Evolutionary conservation across 2,329 filamentous ascomycete genomes (phyloP), one percentile per base, ranked within the genome.

Genomic region (Aphanocladium album): DNA sequence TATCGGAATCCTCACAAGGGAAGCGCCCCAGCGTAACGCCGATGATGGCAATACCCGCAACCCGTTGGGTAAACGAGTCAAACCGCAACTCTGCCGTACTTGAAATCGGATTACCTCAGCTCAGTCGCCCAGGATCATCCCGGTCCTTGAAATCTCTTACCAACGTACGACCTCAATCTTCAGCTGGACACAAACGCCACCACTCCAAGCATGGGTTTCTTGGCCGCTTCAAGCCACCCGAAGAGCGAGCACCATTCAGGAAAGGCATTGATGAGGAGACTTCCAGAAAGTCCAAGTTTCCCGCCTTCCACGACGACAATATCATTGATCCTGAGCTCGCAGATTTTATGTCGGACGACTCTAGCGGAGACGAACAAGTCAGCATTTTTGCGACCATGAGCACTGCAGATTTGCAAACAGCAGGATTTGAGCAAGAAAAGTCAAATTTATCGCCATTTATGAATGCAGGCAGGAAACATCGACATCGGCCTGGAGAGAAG

Each of bases 241-340:
- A 96, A 62, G 91, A 97, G 63, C 84, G 90, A 61, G 93, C 91
- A 0, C 95, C 95, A 0, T 98, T 98, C 66, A 91, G 92, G 59
- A 89, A 89, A 62, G 81, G 86, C 12, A 78, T 81, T 19, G 86
- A 79, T 11, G 85, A 96, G 57, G 88, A 92, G 62, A 76, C 81
- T 52, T 77, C 81, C 4, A 85, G 83, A 64, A 88, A 87, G 64
- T 78, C 85, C 8, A 85, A 86, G 46, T 82, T 96, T 39, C 89
- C 93, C 17, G 92, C 92, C n/a, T 98, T 99, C 67, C 95, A 99
- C 72, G 92, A 95, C 70, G 95, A 99, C 77, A 98, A 95, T 70
- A 96, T 99, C 67, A 98, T 99, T 67, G 95, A 99, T 71, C 95
- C 95, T 1, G 95, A 99, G 69, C 79, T 99, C 58, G 93, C 93